Base-by-base conservation (phyloP, 2,329 filamentous ascomycete genomes). In the Myriosclerotinia duriaeana region DNA sequence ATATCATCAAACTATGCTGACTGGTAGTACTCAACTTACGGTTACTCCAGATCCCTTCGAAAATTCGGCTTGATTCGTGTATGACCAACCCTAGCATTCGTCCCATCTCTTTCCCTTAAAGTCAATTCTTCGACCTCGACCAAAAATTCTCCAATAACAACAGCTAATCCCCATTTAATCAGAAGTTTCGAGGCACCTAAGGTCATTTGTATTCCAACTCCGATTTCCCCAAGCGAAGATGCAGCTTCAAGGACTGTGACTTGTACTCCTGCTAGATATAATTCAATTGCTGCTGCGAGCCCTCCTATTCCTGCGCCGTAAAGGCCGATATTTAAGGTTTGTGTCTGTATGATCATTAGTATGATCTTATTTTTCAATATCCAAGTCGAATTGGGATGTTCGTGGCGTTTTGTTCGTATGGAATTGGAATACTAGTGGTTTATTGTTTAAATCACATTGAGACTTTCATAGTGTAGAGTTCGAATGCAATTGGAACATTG, bases 291-390 rank as follows among this genome's bases (percentile, higher is more conserved):
- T 12, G 74, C 73, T 9, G 74, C 69, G 7, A 78, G 69, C 12
- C 76, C 76, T 30, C 75, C 74, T 44, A 77, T 73, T 30, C 76
- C 76, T 38, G 74, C 76, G 34, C 76, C 53, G 1, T 20, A 40
- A 11, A 56, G 11, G 26, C 56, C 8, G 26, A 48, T 34, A n/a
- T 22, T 42, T 30, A 15, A 8, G 2, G 11, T 5, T 6, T 15
- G 40, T 46, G 42, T 59, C 17, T n/a, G 4, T 6, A 12, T 2
- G 12, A n/a, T 40, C 42, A 20, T 59, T 14, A n/a, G 11, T 11
- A 36, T n/a, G 26, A 5, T n/a, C 20, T 11, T 26, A 6, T 26
- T 14, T 22, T 46, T 20, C 1, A 46, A n/a, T 7, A n/a, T 30
- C 17, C 7, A 36, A 34, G 12, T 9, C 42, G 12, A 15, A 36